Base-by-base conservation (phyloP, 140 eudicot genomes). In the Bidens hawaiensis region DNA sequence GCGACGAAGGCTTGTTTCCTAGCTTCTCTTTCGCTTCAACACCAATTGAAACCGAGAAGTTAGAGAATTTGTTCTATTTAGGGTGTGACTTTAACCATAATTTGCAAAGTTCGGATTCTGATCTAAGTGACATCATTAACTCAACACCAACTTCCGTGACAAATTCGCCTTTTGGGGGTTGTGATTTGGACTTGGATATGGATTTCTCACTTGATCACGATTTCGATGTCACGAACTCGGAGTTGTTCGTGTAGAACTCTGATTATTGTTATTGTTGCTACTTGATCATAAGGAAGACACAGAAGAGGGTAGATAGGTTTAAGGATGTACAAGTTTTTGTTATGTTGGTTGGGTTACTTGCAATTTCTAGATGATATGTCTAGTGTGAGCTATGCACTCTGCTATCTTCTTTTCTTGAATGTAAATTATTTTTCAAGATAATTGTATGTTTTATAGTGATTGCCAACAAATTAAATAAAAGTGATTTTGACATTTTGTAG, bases 1-100 rank as follows among this genome's bases (percentile, higher is more conserved):
- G 14, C 8, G 74, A 78, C n/a, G 42, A 59, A 30, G 77, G 70
- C 30, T 13, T 30, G n/a, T 42, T 73, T 50, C 81, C 86, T 30
- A 53, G 81, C 22, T 88, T 84, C 30, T 72, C 80, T 2, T 88
- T 88, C 71, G 73, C 78, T 21, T 77, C 79, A 1, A 71, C 84
- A 4, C 78, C 78, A 59, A 40, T 67, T 19, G 86, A 82, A 55
- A 41, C 72, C 3, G 78, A 75, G 41, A 73, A 65, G 43, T 8
- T 66, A 34, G 84, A 81, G 24, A 60, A 43, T 18, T 33, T 73
- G 28, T 65, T 77, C 73, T 69, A 61, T 47, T 38, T 65, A 11
- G 80, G 55, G 15, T 33, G 74, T 62, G 77, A 27, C 50, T 65
- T 82, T 6, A 74, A 62, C 47, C 48, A 58, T 17, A 52, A 43